Evolutionary conservation across 73 alveolate species (phyloP).

Genomic region (Blepharisma japonicum): DNA sequence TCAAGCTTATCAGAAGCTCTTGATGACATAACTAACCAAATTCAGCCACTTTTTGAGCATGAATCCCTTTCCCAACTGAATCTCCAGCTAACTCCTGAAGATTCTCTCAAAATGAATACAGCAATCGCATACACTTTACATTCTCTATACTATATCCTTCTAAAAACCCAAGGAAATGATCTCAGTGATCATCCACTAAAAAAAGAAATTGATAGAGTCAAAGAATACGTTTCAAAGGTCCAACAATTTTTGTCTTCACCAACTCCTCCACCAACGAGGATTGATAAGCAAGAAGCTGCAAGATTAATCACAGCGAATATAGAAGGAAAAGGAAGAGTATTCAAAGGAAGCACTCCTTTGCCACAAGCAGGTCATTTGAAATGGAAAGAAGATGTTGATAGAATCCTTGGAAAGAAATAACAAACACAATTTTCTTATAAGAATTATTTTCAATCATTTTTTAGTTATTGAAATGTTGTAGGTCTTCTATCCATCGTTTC

Average conservation of each 20-base stretch:
- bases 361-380: conserved; percentile 23
- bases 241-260: background rate
- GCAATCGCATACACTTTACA: conserved; percentile 18
- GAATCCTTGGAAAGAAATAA: background rate
- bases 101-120: conserved; percentile 13
- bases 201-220: conserved; percentile 23
- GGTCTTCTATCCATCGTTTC: too few relatives aligned
- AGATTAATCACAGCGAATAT: background rate
- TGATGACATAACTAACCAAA: background rate
- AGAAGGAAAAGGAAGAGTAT: conserved; percentile 14
- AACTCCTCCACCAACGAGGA: background rate
- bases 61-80: conserved; percentile 3
- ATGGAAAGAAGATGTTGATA: conserved; percentile 4
- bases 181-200: conserved; percentile 14
- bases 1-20: background rate
- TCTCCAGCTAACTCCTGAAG: conserved; percentile 12
- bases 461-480: too few relatives aligned
- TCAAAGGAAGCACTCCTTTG: conserved; percentile 19
- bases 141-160: conserved; percentile 18
- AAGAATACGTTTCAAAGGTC: conserved; percentile 10
- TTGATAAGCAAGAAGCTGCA: background rate
- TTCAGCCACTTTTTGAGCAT: conserved; percentile 9
- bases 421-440: too few relatives aligned
- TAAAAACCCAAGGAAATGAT: conserved; percentile 23
- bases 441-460: too few relatives aligned